These are phyloP conservation scores for Mikania micrantha DNA, from an alignment of 129 eudicot species.

Conservation along the genomic window DNA sequence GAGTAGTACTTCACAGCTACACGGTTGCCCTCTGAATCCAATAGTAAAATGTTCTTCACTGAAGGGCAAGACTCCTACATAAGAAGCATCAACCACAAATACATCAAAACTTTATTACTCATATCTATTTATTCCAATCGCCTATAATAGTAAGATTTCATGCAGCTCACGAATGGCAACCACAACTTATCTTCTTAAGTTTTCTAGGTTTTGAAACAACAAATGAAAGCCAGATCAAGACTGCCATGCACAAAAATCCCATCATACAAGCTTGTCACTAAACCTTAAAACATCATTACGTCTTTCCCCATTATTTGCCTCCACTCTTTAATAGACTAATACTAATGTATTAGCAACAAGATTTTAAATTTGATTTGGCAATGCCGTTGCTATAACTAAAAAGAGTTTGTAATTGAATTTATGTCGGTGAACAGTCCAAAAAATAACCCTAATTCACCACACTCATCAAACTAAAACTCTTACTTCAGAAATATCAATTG, in stretches of 20 bases:
- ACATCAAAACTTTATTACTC: background rate
- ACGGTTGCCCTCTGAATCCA: constrained; percentile 83
- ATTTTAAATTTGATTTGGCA: constrained; percentile 2
- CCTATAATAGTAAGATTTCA: background rate
- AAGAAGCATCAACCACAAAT: background rate
- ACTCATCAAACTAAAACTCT: constrained; percentile 1
- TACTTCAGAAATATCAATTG: background rate
- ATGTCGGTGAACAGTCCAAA: background rate
- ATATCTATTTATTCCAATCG: background rate
- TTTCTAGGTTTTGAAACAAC: background rate
- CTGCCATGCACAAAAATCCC: background rate
- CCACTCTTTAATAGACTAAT: background rate
- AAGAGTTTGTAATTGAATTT: background rate
- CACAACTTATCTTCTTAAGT: background rate
- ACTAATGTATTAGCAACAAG: background rate
- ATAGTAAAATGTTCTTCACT: constrained; percentile 66
- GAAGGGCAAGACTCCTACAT: constrained; percentile 67
- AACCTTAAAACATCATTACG: background rate
- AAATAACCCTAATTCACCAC: constrained; percentile 4
- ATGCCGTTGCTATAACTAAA: background rate
- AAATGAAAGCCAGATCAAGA: background rate
- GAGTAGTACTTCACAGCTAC: constrained; percentile 66
- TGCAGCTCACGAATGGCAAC: background rate
- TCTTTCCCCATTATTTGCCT: background rate
- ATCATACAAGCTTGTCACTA: background rate